A percentile compares a stretch with the other conserved stretches of the same genome.
Evolutionary conservation across 169 alveolate species (phyloP).

Genomic region (Eimeria acervulina): DNA sequence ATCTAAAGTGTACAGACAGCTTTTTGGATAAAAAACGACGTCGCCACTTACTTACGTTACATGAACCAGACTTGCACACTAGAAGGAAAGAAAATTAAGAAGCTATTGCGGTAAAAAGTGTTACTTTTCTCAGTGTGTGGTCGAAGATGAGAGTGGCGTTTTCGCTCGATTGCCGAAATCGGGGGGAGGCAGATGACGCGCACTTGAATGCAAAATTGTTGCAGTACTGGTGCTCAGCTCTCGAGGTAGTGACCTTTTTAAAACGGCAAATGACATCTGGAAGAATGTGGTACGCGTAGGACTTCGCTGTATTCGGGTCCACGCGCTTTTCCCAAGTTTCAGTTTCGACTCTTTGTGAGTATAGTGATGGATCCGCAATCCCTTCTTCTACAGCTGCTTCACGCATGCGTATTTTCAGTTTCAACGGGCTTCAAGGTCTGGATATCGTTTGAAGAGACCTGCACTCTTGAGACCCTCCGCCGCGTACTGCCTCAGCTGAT

Average conservation of each 20-base stretch:
- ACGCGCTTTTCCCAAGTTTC: constrained; percentile 44
- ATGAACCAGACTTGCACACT: background rate
- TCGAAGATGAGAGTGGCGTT: constrained; percentile 39
- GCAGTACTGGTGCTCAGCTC: constrained; percentile 71
- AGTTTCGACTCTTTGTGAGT: constrained; percentile 49
- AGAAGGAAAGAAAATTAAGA: background rate
- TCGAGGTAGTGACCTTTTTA: constrained; percentile 1
- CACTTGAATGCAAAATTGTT: constrained; percentile 34
- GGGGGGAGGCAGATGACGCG: background rate
- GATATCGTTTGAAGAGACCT: constrained; percentile 26
- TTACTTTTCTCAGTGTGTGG: background rate
- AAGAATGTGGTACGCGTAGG: background rate
- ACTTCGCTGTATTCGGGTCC: constrained; percentile 48
- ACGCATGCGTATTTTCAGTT: background rate
- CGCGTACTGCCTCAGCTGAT: constrained; percentile 45
- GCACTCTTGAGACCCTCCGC: constrained; percentile 51
- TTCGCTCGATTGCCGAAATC: constrained; percentile 53
- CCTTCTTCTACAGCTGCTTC: background rate
- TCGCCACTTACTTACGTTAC: background rate
- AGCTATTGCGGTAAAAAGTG: background rate
- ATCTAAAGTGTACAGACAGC: constrained; percentile 22
- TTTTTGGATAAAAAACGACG: background rate
- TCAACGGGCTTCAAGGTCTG: constrained; percentile 48
- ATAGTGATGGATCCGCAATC: background rate
- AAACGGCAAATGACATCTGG: background rate